Base-by-base conservation (phyloP, 805 yeast genomes). In the Tetrapisispora nanseiensis region DNA sequence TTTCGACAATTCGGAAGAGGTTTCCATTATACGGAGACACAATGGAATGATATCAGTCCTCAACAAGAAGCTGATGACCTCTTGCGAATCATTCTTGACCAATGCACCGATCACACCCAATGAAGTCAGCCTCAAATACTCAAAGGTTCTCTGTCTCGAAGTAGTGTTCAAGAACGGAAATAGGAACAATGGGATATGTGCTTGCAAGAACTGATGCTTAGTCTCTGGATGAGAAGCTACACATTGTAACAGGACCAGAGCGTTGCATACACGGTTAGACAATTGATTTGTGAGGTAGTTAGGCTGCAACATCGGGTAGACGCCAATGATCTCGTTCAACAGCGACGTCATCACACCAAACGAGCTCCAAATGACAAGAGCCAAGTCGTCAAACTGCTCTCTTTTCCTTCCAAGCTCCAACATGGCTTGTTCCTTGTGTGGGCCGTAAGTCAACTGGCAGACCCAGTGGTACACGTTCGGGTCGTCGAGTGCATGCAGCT, bases 41-140 rank as follows among this genome's bases (percentile, higher is more conserved):
- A 92, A 67, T 5, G 98, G 98, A 27, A 92, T 94, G 52, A 92
- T 90, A 61, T 90, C 98, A 0, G 98, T 92, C n/a, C 95, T 80
- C 35, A 90, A 70, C 55, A 90, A 67, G 57, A 92, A 90, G 48
- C 84, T 84, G 48, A 92, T 89, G 34, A 90, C 97, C 52, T 90
- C 95, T 13, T 95, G 86, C 4, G 95, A 84, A 57, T 90, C 98
- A 61, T 89, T 90, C 55, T 92, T 90, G 21, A 92, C 97, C 43
- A 90, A 69, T 0, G 98, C 97, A 18, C 98, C 98, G 59, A 90
- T 85, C 6, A 90, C 98, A 31, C 98, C 98, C 46, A 90, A 74
- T 41, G 95, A 83, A 1, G 98, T 92, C 49, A 90, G 73, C 49
- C 97, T 73, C 55, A 90, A 72, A 60, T 92, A 92, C 64, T 90